Evolutionary conservation across 768 basidiomycete genomes (phyloP), one percentile per base, ranked within the genome.

Genomic region (Coprinellus micaceus): DNA sequence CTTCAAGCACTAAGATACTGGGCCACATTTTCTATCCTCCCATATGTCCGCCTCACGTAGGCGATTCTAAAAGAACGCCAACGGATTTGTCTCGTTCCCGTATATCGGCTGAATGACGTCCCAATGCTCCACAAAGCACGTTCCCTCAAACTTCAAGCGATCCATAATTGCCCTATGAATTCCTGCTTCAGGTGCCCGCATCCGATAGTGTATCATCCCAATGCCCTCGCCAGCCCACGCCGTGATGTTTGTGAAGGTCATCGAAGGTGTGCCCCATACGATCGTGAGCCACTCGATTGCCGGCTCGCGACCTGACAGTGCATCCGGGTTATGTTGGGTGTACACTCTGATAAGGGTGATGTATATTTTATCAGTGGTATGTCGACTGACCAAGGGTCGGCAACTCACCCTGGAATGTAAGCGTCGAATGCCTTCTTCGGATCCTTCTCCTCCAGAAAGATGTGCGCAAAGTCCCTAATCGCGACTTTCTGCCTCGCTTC

Each of bases 81-180:
- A 17, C 4, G 54, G 54, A 26, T 55, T 55, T 12, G 54, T 55
- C 54, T 55, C 54, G 45, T 55, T 55, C 5, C 54, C 54, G 30
- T 21, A 13, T 30, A 55, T 55, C 15, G 41, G 29, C 33, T 55
- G 54, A 9, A 55, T n/a, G 22, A 55, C 54, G 26, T 55, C 54
- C 54, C 54, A 55, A 26, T 55, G 54, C 54, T 55, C 54, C 6
- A 30, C 39, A 44, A 55, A 55, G 54, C 54, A 55, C 19, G 54
- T 55, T 13, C 54, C 54, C 26, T 55, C 22, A 22, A 55, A 55
- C 30, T 30, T 7, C 24, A 55, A 24, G 21, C 45, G 7, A 21
- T 48, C 49, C 49, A 36, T 51, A 11, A 51, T 21, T 30, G 49
- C 49, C 9, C 28, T 21, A 22, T 36, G n/a, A 17, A 36, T 28